phyloP scores from a whole-genome alignment of 169 alveolate genomes.

The Perkinsus olseni region DNA sequence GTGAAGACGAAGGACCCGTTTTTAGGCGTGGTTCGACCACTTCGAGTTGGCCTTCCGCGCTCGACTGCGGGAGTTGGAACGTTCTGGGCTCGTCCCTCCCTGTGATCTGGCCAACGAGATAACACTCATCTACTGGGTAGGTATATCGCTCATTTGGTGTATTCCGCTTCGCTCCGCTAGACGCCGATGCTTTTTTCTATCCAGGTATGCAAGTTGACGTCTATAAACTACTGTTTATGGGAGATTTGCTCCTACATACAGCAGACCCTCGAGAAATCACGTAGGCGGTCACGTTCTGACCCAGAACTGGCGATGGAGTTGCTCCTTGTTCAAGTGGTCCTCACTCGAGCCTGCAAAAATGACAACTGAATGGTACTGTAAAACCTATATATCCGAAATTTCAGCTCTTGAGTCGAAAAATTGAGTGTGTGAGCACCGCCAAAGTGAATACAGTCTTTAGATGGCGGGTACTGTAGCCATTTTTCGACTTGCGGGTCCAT shows the following conservation, averaged over 20 bases:
- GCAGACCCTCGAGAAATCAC: background rate
- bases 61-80: background rate
- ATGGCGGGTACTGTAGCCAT: too few relatives aligned
- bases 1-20: too few relatives aligned
- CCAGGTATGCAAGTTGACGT: background rate
- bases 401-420: too few relatives aligned
- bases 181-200: background rate
- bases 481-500: too few relatives aligned
- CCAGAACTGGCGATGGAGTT: too few relatives aligned
- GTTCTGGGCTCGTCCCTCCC: background rate
- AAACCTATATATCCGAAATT: too few relatives aligned
- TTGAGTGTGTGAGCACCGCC: too few relatives aligned
- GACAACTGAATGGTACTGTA: too few relatives aligned
- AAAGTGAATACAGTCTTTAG: too few relatives aligned
- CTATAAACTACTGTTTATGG: background rate
- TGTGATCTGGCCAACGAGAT: background rate
- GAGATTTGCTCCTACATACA: background rate
- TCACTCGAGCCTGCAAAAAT: too few relatives aligned
- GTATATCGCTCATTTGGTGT: too few relatives aligned
- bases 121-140: background rate
- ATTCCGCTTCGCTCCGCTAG: background rate
- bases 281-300: background rate
- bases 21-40: background rate
- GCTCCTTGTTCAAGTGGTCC: too few relatives aligned
- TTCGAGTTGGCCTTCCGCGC: constrained; percentile 1